Evolutionary conservation across 192 early-diverging fungal species (phyloP).

Genomic region (Podila verticillata): DNA sequence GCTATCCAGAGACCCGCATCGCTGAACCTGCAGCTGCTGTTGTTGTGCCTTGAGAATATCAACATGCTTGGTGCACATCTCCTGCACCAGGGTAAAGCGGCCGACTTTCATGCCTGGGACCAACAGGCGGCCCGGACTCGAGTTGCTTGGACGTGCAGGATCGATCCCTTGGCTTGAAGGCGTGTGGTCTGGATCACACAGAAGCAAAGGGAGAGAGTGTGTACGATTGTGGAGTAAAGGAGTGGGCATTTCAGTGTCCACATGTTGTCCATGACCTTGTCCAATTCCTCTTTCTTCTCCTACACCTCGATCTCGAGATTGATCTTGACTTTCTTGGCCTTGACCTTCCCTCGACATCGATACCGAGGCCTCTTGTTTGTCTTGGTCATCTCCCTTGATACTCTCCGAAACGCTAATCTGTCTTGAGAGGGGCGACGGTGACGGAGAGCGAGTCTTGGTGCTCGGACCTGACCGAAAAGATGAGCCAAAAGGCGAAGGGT

Average conservation of each 20-base stretch:
- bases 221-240: background rate
- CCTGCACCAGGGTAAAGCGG: constrained; percentile 37
- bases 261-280: background rate
- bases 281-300: background rate
- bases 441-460: background rate
- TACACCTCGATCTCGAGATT: background rate
- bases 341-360: background rate
- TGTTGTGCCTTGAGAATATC: constrained; percentile 19
- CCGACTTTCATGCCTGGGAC: constrained; percentile 43
- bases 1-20: constrained; percentile 13
- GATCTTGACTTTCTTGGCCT: too few species aligned
- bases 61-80: constrained; percentile 14
- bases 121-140: constrained; percentile 3
- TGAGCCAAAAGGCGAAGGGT: background rate
- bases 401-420: background rate
- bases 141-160: constrained; percentile 3
- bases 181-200: too few species aligned
- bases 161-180: too few species aligned
- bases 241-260: background rate
- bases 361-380: background rate
- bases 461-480: background rate
- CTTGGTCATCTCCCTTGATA: background rate
- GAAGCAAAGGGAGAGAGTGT: background rate
- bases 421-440: background rate
- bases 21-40: background rate